Conservation (phyloP, 495 filamentous ascomycete genomes). For the Penicillium canescens region DNA sequence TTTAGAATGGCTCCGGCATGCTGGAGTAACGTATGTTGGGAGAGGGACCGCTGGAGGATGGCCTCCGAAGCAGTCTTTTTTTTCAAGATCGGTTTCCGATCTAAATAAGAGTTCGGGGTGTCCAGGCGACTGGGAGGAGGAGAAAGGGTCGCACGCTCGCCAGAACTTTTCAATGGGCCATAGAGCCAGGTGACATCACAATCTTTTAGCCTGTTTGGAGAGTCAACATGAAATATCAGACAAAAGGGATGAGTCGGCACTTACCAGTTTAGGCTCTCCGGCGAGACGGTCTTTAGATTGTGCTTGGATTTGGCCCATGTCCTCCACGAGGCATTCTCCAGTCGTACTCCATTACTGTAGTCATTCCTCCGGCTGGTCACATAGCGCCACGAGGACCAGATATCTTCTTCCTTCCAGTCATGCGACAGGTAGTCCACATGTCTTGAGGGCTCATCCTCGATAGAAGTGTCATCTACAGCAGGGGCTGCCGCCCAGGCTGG, state of each 20-base stretch:
- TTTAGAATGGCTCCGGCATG: constrained; percentile 91
- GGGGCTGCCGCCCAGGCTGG: constrained; percentile 20
- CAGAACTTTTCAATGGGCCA: constrained; percentile 79
- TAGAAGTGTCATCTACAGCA: constrained; percentile 80
- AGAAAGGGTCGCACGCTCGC: constrained; percentile 38
- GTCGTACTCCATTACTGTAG: constrained; percentile 75
- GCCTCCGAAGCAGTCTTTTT: constrained; percentile 95
- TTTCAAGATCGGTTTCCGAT: constrained; percentile 92
- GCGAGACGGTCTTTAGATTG: constrained; percentile 79
- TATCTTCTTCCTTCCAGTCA: constrained; percentile 94
- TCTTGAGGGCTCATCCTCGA: constrained; percentile 75
- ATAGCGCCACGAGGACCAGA: constrained; percentile 96
- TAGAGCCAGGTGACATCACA: constrained; percentile 98
- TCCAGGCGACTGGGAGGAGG: constrained; percentile 65
- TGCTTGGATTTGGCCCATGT: constrained; percentile 95
- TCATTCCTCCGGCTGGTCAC: constrained; percentile 75
- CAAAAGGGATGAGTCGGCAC: constrained; percentile 21
- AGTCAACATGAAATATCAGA: constrained; percentile 2
- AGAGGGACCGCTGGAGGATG: constrained; percentile 89
- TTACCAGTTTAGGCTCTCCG: constrained; percentile 88
- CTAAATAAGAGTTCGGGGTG: constrained; percentile 77
- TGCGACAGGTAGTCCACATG: constrained; percentile 98
- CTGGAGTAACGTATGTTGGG: constrained; percentile 86
- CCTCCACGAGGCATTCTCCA: constrained; percentile 98
- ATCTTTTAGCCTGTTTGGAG: constrained; percentile 80